Evolutionary conservation across 2,329 filamentous ascomycete species (phyloP), one percentile per base, ranked within the genome.

Genomic region (Penicillium sp.): DNA sequence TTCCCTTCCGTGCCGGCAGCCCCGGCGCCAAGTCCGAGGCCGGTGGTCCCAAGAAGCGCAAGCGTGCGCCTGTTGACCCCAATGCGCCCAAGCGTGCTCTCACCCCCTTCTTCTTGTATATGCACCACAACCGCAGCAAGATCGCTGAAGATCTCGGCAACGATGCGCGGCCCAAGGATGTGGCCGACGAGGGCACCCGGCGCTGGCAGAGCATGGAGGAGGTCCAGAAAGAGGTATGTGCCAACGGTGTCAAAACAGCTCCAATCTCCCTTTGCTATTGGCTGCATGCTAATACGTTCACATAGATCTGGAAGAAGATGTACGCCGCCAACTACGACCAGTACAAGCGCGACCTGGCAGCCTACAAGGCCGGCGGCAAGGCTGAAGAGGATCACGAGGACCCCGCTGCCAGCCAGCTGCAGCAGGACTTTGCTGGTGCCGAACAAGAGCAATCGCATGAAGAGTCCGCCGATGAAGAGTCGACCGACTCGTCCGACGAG

Each of bases 31-130:
- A 71, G 56, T 74, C 73, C 11, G 79, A 81, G 23, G 76, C 75
- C 1, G 81, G 85, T 67, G 84, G 86, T 72, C 89, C 91, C 82
- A 91, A 91, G 82, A 91, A 94, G 81, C 87, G 89, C 74, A 93
- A 94, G 82, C 92, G 92, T 81, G 84, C 87, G 58, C 86, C 85
- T 39, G 86, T 89, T 68, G 93, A 97, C 72, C 92, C 92, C 63
- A 96, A 96, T 73, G 92, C 92, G 7, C 93, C 93, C 56, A 97
- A 97, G 84, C 86, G 92, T 47, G 92, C 93, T 8, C 76, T 97
- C 69, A 97, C 93, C 6, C 91, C 93, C 2, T 97, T 95, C 79
- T 96, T 97, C 80, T 79, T 97, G 57, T 97, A 91, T 79, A 91
- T 96, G 81, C 89, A 95, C 73, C 87, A 89, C 61, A 91, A 91